Percentiles rank a stretch among this genome's conserved stretches.
Evolutionary conservation across 2,329 filamentous ascomycete genomes (phyloP).

Genomic region (Pseudophaeomoniella oleicola): DNA sequence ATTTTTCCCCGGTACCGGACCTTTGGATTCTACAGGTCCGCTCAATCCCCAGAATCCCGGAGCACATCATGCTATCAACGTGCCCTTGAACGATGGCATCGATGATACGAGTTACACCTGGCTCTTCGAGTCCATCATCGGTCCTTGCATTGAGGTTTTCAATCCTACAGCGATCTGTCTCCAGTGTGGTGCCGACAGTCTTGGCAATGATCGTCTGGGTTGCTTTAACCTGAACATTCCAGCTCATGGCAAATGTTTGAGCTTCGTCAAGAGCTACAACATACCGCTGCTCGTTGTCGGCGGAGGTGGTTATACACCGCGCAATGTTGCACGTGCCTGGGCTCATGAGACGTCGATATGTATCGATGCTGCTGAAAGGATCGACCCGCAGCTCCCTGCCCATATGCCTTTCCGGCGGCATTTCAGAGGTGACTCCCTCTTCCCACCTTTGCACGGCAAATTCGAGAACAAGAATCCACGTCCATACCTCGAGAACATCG

Average conservation of each 20-base stretch:
- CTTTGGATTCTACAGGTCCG: constrained; percentile 70
- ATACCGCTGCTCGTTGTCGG: constrained; percentile 82
- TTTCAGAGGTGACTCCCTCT: constrained; percentile 70
- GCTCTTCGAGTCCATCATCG: constrained; percentile 72
- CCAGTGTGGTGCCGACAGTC: constrained; percentile 88
- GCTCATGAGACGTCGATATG: constrained; percentile 90
- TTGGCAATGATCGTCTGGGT: constrained; percentile 84
- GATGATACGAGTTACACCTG: constrained; percentile 77
- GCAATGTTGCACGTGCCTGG: constrained; percentile 94
- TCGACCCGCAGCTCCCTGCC: constrained; percentile 58
- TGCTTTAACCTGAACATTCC: constrained; percentile 95
- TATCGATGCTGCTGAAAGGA: constrained; percentile 56
- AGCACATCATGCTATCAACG: constrained; percentile 79
- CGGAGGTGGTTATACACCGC: constrained; percentile 88
- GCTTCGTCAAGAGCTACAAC: constrained; percentile 60
- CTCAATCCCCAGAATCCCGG: constrained; percentile 71
- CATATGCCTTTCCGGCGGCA: constrained; percentile 78
- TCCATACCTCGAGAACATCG: constrained; percentile 60
- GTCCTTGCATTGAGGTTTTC: constrained; percentile 65
- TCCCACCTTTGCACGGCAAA: constrained; percentile 70
- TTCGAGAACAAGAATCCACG: constrained; percentile 66
- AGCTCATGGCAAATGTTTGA: constrained; percentile 82
- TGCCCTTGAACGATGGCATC: constrained; percentile 80
- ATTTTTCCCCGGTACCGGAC: constrained; percentile 89
- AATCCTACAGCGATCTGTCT: constrained; percentile 83